Evolutionary conservation across 139 green algal genomes (phyloP), one percentile per base, ranked within the genome.

Genomic region (Mesostigma viride): DNA sequence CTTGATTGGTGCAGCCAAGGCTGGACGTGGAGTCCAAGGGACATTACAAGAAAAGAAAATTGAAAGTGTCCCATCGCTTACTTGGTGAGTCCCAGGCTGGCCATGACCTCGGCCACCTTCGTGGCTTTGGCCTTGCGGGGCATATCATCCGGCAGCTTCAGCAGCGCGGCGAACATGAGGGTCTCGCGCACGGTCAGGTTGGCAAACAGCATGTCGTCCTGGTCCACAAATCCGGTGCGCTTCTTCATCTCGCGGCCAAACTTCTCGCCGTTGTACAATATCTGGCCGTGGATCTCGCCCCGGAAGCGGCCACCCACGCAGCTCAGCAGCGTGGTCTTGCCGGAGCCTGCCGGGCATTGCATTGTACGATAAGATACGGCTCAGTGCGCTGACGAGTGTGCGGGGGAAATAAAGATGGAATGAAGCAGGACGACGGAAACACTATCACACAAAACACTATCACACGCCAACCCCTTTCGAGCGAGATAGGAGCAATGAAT

Each of bases 291-390:
- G 66, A 31, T 32, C 22, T 76, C 77, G 32, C 67, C 35, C 0
- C 75, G 81, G 56, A 86, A 83, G 0, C 83, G 71, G 5, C 76
- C 75, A 2, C 68, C 77, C 35, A 93, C 36, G 24, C 89, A 51
- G 59, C 90, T 84, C 30, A 92, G 72, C 5, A 92, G 61, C 3
- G 85, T 91, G 58, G 86, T 92, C 69, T 95, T 94, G 62, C 88
- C 88, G 58, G 62, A 81, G 51, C 88, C 87, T 26, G 67, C 82
- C 27, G 84, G 79, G 11, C 88, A 87, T 85, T 91, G 87, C 63
- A 94, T 72, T 1, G 88, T 14, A 24, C 17, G 17, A 53, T 53
- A 53, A 14, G 40, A 24, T 17, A 24, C 17, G 40, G 14, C 17
- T 53, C 40, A 17, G 14, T 24, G 40, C 40, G 17, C 40, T 53